A percentile compares a stretch with the other conserved stretches of the same genome.
Conservation (phyloP, 2,329 filamentous ascomycete species). For the Microascus cirrosus region DNA sequence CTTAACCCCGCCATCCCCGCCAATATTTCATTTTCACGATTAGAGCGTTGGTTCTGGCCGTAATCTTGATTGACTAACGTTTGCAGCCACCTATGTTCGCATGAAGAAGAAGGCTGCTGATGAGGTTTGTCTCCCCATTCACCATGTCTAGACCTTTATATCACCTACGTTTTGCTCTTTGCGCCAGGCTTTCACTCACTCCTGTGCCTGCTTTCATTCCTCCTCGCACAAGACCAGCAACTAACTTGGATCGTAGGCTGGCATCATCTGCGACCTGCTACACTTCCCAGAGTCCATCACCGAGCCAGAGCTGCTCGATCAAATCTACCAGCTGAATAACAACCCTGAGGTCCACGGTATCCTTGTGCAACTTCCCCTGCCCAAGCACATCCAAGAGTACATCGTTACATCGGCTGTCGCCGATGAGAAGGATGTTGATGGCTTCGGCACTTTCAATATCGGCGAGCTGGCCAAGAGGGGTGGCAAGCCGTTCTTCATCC, state of each 20-base stretch:
- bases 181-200: neutral
- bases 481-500: slow-evolving; percentile 77
- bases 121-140: slow-evolving; percentile 47
- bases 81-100: slow-evolving; percentile 88
- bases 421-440: slow-evolving; percentile 95
- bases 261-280: slow-evolving; percentile 77
- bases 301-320: slow-evolving; percentile 76
- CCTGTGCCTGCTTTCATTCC: neutral
- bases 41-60: neutral
- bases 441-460: slow-evolving; percentile 89
- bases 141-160: neutral
- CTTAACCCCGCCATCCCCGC: slow-evolving; percentile 6
- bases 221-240: neutral
- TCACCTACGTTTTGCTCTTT: neutral
- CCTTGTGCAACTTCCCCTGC: slow-evolving; percentile 85
- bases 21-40: neutral
- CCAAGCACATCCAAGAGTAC: slow-evolving; percentile 83
- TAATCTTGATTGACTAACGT: slow-evolving; percentile 15
- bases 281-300: slow-evolving; percentile 73
- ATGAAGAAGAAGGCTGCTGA: slow-evolving; percentile 98
- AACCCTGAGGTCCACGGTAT: slow-evolving; percentile 81
- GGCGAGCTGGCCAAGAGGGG: slow-evolving; percentile 94
- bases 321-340: slow-evolving; percentile 75
- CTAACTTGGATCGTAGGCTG: slow-evolving; percentile 47
- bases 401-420: slow-evolving; percentile 79